Base-by-base conservation (phyloP, 2,329 filamentous ascomycete species). In the Diplodia corticola region DNA sequence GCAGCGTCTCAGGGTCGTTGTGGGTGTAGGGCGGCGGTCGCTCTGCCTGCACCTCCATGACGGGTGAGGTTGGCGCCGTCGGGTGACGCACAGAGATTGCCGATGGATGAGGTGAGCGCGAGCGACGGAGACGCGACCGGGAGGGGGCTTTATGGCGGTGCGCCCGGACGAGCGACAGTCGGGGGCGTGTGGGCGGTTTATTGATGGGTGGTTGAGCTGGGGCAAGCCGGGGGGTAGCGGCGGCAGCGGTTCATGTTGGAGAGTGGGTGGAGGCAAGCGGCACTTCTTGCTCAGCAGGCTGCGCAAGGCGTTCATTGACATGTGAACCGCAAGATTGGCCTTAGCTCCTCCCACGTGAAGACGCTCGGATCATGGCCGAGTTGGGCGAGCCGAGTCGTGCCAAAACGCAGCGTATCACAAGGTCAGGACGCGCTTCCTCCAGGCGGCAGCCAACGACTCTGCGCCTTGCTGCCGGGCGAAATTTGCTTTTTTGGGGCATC, bases 21-120 rank as follows among this genome's bases (percentile, higher is more conserved):
- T 79, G 76, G 15, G 75, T 70, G 68, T 81, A 82, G 30, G 79
- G 76, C 46, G 80, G 80, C 67, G 78, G 77, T 69, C 72, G 74
- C 69, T 79, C 73, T 60, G 73, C 73, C 64, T 74, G 73, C 49
- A 71, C 71, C 66, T 77, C 71, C 65, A 69, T 69, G 63, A 48
- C 63, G 63, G 64, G 49, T 53, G 49, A 63, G 49, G 60, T 63
- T 53, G 48, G 60, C 40, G 57, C 57, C 46, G 48, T 63, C 60
- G 60, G 60, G 60, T 44, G 60, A 63, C 60, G 60, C 60, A n/a
- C n/a, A 63, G 60, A 63, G 30, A 63, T 51, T 63, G 60, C 60
- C 60, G 60, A 63, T 53, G 10, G 60, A 35, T 49, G 57, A 61
- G 40, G 28, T 61, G 57, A 61, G 57, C 17, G 24, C 17, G 20